Conservation (phyloP, 2,329 filamentous ascomycete species). For the Aspergillus ochraceus region DNA sequence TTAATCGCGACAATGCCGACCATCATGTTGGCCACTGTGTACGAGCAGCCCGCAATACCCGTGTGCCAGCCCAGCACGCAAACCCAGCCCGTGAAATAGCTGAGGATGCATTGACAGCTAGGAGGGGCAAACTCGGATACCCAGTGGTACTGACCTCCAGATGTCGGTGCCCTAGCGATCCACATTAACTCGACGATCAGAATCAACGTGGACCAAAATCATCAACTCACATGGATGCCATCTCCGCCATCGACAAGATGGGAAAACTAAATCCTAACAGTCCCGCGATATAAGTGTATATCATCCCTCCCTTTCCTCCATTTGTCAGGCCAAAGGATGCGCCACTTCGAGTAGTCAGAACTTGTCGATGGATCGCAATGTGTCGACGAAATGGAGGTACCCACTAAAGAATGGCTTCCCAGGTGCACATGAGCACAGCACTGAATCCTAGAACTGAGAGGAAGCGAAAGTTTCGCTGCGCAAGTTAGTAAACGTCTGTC, state of each 20-base stretch:
- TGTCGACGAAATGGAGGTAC: neutral
- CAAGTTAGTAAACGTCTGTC: neutral
- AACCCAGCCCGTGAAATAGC: constrained; percentile 41
- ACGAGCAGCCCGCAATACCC: constrained; percentile 34
- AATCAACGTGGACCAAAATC: too few species aligned
- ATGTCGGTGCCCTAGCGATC: constrained; percentile 34
- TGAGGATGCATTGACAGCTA: constrained; percentile 34
- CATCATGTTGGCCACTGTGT: constrained; percentile 34
- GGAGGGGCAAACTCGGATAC: constrained; percentile 39
- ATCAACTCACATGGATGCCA: constrained; percentile 46
- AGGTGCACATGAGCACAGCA: constrained; percentile 34
- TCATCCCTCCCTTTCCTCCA: constrained; percentile 37
- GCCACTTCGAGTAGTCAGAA: constrained; percentile 8
- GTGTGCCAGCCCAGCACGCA: constrained; percentile 41
- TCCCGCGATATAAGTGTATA: constrained; percentile 39
- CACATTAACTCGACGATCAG: neutral
- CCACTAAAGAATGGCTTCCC: constrained; percentile 28
- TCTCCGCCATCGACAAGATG: constrained; percentile 42
- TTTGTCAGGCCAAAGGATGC: constrained; percentile 33
- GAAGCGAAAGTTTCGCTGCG: constrained; percentile 36
- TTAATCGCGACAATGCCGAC: constrained; percentile 38
- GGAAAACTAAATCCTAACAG: constrained; percentile 39
- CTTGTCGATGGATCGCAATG: neutral
- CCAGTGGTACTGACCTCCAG: constrained; percentile 44
- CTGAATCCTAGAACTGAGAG: constrained; percentile 36